Evolutionary conservation across 2,329 filamentous ascomycete species (phyloP), one percentile per base, ranked within the genome.

Genomic region (Colletotrichum chrysophilum): DNA sequence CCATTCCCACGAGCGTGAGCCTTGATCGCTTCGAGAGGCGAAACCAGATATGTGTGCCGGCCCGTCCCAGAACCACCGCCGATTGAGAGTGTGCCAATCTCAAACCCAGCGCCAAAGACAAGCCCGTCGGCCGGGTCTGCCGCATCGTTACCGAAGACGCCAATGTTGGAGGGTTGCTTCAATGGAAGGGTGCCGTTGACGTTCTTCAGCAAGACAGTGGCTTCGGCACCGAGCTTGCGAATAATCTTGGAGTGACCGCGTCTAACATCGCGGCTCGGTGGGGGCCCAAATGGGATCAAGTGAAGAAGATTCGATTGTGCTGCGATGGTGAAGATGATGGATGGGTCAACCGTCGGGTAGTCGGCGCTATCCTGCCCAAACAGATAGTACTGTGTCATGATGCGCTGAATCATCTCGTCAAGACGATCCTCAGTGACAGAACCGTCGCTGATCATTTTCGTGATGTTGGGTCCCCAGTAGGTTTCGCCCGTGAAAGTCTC

Each of bases 191-290:
- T 85, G 58, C 82, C 87, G 2, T 86, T 86, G 28, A 85, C 85
- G 81, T 95, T 95, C 86, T 94, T 94, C 65, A 95, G 86, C 8
- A 95, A 82, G 1, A 93, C 91, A 67, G 90, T 92, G 5, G 91
- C 88, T 88, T 73, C 90, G 82, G n/a, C 88, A 87, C 60, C 91
- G 80, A 18, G 88, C 85, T 68, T 89, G 83, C 26, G 93, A 90
- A 79, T 94, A 90, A 60, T 90, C 88, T 79, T 91, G 91, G 82
- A 94, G 89, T 78, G 90, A 84, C 77, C 90, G 21, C 88, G 88
- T 75, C 90, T 88, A 1, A 91, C 90, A 77, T 91, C 90, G 24
- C 74, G 88, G 89, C 69, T 87, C 84, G 77, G 90, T 81, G 72
- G 90, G 89, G 79, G 88, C 9, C 60, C 43, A n/a, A 65, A 58